Base-by-base conservation (phyloP, 1,284 basidiomycete genomes). In the Heterobasidion parviporum region DNA sequence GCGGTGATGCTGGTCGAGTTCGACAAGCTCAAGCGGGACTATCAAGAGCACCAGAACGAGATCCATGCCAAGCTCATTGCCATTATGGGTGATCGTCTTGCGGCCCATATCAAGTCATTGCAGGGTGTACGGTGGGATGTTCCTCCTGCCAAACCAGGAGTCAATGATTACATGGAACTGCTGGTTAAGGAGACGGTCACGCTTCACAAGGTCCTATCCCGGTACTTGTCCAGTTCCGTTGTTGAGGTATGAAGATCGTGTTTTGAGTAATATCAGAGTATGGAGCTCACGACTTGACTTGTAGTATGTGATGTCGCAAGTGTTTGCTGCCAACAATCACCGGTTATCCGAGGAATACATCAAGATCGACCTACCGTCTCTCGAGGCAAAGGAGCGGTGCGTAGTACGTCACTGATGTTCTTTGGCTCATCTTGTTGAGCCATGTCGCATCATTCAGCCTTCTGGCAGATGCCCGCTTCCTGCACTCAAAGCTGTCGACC, bases 11-110 rank as follows among this genome's bases (percentile, higher is more conserved):
- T 99, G 45, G 84, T 94, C 34, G 96, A 99, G 72, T 99, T 99
- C 69, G 97, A 99, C 75, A 98, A 97, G 75, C 81, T 99, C 57
- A 98, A 95, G 73, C 80, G 96, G 88, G 97, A 99, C 71, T 98
- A 92, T 68, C 94, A 98, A 79, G 96, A 99, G 70, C 96, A 99
- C 72, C 97, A 99, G 73, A 93, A 95, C 68, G 97, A 99, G 75
- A 98, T 99, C 54, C 95, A 99, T 70, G 82, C 92, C 55, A 99
- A 99, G 74, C 80, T 99, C 54, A 89, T 99, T 53, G 91, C 94
- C 41, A 99, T 99, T 72, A 99, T 99, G 97, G 88, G 94, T 54
- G 96, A 99, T 72, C 83, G 96, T 53, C 76, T 99, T 50, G 85
- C 79, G 59, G 87, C 91, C 1, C 96, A 99, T 70, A 87, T 92